phyloP scores from a whole-genome alignment of 73 alveolate genomes.

The Paramecium octaurelia region DNA sequence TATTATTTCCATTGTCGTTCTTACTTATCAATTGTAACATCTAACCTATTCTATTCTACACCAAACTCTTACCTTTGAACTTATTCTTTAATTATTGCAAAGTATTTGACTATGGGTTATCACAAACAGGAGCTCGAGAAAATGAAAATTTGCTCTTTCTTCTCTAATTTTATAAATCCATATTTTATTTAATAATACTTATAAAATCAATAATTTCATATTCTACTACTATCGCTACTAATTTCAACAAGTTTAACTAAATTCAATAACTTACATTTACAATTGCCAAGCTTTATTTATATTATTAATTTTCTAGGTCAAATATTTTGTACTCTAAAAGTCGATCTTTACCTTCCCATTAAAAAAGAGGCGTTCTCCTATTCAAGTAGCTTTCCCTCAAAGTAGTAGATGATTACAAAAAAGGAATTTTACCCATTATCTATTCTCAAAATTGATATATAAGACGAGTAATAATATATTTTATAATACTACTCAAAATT shows the following conservation, averaged over 20 bases:
- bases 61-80: not conserved
- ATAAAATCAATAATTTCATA: not conserved
- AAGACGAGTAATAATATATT: not conserved
- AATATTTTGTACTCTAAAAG: too few relatives aligned
- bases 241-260: not conserved
- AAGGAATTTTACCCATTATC: too few relatives aligned
- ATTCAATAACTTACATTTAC: not conserved
- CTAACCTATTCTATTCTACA: not conserved
- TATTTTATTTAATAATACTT: not conserved
- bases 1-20: not conserved
- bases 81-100: not conserved
- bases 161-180: not conserved
- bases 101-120: not conserved
- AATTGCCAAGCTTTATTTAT: not conserved
- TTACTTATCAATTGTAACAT: not conserved
- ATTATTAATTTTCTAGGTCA: too few relatives aligned
- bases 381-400: too few relatives aligned
- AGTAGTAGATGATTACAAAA: too few relatives aligned
- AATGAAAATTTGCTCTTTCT: conserved; percentile 21
- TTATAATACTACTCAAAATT: not conserved
- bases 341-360: too few relatives aligned
- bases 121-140: conserved; percentile 16
- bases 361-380: too few relatives aligned
- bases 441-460: not conserved
- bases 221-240: not conserved